Base-by-base conservation (phyloP, 2,329 filamentous ascomycete species). In the Ophiostoma sp. region DNA sequence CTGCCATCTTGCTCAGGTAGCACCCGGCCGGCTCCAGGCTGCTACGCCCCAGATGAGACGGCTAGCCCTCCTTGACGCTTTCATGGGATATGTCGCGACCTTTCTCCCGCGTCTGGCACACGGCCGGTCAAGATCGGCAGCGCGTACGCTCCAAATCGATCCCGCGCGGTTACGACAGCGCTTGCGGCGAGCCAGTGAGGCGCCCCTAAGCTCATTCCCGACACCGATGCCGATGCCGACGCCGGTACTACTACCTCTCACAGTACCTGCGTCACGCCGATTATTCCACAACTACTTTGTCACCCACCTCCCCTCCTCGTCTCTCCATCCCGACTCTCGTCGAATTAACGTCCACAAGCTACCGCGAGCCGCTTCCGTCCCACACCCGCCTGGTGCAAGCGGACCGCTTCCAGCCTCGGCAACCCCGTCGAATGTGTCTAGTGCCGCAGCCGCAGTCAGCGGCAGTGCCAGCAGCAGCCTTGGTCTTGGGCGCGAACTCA, bases 271-370 rank as follows among this genome's bases (percentile, higher is more conserved):
- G 1, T 55, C 64, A 9, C 71, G 69, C 8, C 71, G 71, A n/a
- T 60, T 52, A 71, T 98, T 98, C 78, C 93, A 97, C 81, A 93
- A 96, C 74, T 98, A 99, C 81, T 99, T 99, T 78, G 92, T 98
- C 70, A 97, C 95, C 8, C 92, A 97, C 77, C 85, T 99, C 1
- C 94, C 95, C 4, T 96, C 93, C 18, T 96, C 93, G 14, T 97
- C 93, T 3, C 84, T 97, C 62, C 91, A 97, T 74, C 94, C 95
- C 7, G 94, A 98, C 78, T 90, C 91, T 47, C 84, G 87, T 68
- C 80, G 82, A 36, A 79, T 83, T 18, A 76, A 80, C 41, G 88
- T 87, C 3, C 89, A 97, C 77, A 93, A 95, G 77, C 86, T 97
- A 5, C 93, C 93, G 65, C 90, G 93, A 73, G 86, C 91, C 73